A percentile compares a stretch with the other conserved stretches of the same genome.
Conservation (phyloP, 148 eudicot species). For the Persicaria tinctoria region DNA sequence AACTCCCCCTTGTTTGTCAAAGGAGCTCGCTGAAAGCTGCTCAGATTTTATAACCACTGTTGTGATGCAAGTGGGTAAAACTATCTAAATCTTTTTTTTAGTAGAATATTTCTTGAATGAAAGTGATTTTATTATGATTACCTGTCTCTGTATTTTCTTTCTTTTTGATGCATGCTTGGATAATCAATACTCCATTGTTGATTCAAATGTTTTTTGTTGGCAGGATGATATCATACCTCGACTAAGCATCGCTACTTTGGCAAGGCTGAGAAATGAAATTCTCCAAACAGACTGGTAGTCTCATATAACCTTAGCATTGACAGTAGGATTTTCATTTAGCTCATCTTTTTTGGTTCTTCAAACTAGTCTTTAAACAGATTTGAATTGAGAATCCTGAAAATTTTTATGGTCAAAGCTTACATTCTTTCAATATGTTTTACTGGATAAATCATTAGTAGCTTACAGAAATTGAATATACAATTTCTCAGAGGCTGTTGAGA, state of each 20-base stretch:
- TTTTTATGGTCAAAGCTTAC: not conserved
- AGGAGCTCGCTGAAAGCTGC: conserved; percentile 87
- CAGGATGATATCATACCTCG: conserved; percentile 97
- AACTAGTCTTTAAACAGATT: not conserved
- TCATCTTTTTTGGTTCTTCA: not conserved
- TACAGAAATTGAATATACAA: not conserved
- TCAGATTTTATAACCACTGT: conserved; percentile 65
- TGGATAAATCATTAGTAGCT: not conserved
- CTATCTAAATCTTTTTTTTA: not conserved
- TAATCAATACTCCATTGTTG: not conserved
- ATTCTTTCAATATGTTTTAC: not conserved
- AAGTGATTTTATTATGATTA: not conserved
- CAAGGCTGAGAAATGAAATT: conserved; percentile 89
- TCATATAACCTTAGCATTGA: not conserved
- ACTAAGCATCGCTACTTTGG: conserved; percentile 71
- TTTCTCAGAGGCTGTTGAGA: not conserved
- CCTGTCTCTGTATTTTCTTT: not conserved
- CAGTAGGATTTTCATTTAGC: not conserved
- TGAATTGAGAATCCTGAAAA: not conserved
- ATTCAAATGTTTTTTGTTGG: conserved; percentile 11
- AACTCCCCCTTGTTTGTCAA: conserved; percentile 86
- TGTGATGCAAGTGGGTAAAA: conserved; percentile 69
- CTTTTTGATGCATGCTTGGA: not conserved
- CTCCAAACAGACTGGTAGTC: conserved; percentile 81
- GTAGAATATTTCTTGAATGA: not conserved